Evolutionary conservation across 1,284 basidiomycete species (phyloP), one percentile per base, ranked within the genome.

Genomic region (Cryptococcus sp.): DNA sequence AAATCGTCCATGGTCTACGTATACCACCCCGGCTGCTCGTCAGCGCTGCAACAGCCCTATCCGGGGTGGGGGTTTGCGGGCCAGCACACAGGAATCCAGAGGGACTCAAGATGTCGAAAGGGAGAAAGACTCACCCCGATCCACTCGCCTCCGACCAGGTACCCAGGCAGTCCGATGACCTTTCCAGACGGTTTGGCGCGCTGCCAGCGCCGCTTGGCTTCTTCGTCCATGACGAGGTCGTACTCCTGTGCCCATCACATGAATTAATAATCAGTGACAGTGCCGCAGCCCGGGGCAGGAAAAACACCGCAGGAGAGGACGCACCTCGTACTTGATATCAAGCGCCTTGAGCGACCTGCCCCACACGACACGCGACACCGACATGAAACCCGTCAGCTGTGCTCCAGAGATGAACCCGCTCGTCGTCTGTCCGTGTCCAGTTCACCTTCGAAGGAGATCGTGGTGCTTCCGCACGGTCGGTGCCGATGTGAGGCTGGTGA

Each of bases 1-100:
- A 75, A 76, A 44, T 76, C 74, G 21, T 76, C 74, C 72, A 76
- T 76, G 2, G 70, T 74, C 74, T 75, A 50, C 2, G n/a, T n/a
- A n/a, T n/a, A n/a, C n/a, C n/a, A 20, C n/a, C 20, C 15, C 46
- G 49, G 21, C 43, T 18, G 37, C 38, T 3, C 4, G 15, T n/a
- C 0, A 47, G 24, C 16, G 21, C 20, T 45, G 28, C 33, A 4
- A 15, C 23, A 13, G 4, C 3, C 44, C 37, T 7, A 3, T n/a
- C n/a, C n/a, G n/a, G n/a, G n/a, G n/a, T n/a, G n/a, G n/a, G n/a
- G n/a, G n/a, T n/a, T n/a, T n/a, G n/a, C n/a, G n/a, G n/a, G n/a
- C n/a, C n/a, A n/a, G n/a, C n/a, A n/a, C n/a, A n/a, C n/a, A n/a
- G n/a, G n/a, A n/a, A n/a, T n/a, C n/a, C n/a, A n/a, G n/a, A n/a